Conservation (phyloP, 305 asterid genomes). For the Ruellia speciosa region DNA sequence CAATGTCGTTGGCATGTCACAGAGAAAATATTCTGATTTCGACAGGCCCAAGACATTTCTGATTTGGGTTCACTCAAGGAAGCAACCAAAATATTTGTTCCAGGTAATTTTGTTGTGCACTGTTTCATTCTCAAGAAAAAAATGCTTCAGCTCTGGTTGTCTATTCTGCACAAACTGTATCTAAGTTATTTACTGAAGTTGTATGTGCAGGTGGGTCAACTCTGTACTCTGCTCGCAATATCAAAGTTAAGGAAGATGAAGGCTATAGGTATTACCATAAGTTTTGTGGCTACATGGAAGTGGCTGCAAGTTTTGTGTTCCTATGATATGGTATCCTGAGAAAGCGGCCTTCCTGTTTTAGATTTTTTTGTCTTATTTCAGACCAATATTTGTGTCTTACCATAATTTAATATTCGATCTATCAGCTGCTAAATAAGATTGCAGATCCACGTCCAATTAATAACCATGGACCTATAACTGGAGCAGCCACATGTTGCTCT, state of each 20-base stretch:
- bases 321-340: not conserved
- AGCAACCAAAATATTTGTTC: slow-evolving; percentile 85
- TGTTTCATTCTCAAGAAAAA: slow-evolving; percentile 16
- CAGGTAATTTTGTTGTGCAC: slow-evolving; percentile 41
- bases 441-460: not conserved
- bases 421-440: not conserved
- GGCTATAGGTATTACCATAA: slow-evolving; percentile 51
- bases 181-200: slow-evolving; percentile 7
- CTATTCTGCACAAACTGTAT: not conserved
- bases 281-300: not conserved
- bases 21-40: slow-evolving; percentile 24
- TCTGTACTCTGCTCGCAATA: slow-evolving; percentile 62
- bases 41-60: slow-evolving; percentile 83
- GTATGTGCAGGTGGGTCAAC: slow-evolving; percentile 52
- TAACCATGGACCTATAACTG: too few relatives aligned
- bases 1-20: not conserved
- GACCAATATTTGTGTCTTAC: too few relatives aligned
- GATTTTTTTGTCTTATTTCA: not conserved
- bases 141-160: slow-evolving; percentile 9
- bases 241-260: slow-evolving; percentile 85
- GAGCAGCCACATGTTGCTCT: too few relatives aligned
- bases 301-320: too few relatives aligned
- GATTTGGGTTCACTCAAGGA: slow-evolving; percentile 86
- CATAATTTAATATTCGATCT: too few relatives aligned
- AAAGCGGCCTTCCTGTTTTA: not conserved